phyloP scores from a whole-genome alignment of 345 rosid species.

The Capsella bursapastoris region DNA sequence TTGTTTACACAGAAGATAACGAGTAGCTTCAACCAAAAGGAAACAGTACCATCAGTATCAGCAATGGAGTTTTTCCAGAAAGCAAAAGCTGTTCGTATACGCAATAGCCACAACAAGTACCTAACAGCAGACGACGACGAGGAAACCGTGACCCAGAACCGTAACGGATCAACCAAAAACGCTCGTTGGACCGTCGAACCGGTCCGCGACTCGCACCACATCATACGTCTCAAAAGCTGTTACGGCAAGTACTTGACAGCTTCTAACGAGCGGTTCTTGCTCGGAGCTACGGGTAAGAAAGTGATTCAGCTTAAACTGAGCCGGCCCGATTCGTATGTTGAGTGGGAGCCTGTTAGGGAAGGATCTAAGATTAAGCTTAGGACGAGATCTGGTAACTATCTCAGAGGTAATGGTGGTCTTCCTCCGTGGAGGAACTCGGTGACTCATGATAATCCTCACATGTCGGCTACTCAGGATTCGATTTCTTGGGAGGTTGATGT shows the following conservation, averaged over 20 bases:
- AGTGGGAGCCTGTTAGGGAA: constrained; percentile 83
- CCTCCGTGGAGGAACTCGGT: constrained; percentile 87
- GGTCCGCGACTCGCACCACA: constrained; percentile 52
- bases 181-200: constrained; percentile 78
- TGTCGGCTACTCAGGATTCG: constrained; percentile 71
- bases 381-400: constrained; percentile 62
- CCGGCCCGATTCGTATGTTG: constrained; percentile 60
- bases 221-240: constrained; percentile 71
- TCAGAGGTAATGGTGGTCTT: constrained; percentile 73
- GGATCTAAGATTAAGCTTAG: constrained; percentile 58
- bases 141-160: constrained; percentile 64
- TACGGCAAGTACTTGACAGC: constrained; percentile 84
- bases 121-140: constrained; percentile 75
- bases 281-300: constrained; percentile 81
- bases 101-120: constrained; percentile 81
- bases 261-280: constrained; percentile 71
- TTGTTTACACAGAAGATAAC: constrained; percentile 21
- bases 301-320: constrained; percentile 60
- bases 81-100: constrained; percentile 73
- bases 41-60: not conserved
- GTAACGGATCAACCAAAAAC: constrained; percentile 63
- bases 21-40: constrained; percentile 29
- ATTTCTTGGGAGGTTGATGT: constrained; percentile 74
- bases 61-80: constrained; percentile 83
- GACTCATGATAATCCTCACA: constrained; percentile 72